Evolutionary conservation across 495 filamentous ascomycete species (phyloP).

Genomic region (Cudoniella acicularis): DNA sequence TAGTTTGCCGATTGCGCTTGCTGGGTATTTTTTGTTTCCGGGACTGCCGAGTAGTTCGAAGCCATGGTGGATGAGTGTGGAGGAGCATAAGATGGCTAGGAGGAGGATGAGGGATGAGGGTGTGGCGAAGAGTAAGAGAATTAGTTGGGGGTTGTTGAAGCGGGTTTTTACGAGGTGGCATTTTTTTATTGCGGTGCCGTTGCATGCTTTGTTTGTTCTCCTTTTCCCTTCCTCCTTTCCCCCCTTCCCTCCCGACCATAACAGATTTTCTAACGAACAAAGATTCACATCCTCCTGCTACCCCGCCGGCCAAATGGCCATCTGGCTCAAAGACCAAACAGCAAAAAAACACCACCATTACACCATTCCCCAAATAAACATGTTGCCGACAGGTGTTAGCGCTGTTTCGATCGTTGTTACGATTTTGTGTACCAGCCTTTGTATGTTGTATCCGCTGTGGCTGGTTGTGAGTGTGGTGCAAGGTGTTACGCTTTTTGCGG

Average conservation of each 20-base stretch:
- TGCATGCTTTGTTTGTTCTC: constrained; percentile 14
- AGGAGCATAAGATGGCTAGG: constrained; percentile 42
- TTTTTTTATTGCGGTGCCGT: constrained; percentile 7
- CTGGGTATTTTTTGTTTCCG: constrained; percentile 54
- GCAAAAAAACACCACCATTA: not conserved
- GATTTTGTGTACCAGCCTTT: constrained; percentile 12
- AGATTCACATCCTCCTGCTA: constrained; percentile 16
- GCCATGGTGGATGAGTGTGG: constrained; percentile 42
- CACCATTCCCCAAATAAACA: constrained; percentile 11
- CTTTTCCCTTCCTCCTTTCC: too few relatives aligned
- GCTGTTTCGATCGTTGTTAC: constrained; percentile 5
- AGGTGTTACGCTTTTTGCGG: constrained; percentile 17
- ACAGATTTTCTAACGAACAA: not conserved
- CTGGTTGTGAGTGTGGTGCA: constrained; percentile 18
- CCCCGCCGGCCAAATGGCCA: constrained; percentile 9
- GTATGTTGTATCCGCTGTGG: constrained; percentile 15
- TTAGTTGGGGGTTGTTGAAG: constrained; percentile 1
- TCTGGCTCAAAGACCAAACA: constrained; percentile 6
- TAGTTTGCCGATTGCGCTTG: constrained; percentile 50
- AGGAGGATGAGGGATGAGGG: constrained; percentile 27
- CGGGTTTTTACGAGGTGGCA: constrained; percentile 11
- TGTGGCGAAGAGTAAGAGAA: not conserved
- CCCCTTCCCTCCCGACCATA: not conserved
- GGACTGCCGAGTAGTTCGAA: constrained; percentile 50
- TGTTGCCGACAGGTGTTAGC: constrained; percentile 1